Conservation (phyloP, 805 yeast species). For the Hermanozyma aechmeae region DNA sequence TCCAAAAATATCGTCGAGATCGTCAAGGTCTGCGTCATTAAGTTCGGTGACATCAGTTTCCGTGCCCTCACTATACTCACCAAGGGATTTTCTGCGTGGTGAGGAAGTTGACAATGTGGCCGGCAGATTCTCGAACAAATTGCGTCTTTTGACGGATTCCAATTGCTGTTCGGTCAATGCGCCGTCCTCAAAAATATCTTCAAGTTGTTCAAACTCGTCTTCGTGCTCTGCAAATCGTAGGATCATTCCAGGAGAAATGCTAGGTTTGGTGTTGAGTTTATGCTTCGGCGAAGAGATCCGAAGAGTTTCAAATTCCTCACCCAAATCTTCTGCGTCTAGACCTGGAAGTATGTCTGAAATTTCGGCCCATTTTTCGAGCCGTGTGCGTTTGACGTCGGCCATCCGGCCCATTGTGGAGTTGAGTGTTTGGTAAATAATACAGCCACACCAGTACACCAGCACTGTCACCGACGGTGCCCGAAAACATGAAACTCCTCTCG, state of each 20-base stretch:
- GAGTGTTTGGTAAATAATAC: no score
- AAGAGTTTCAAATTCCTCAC: not conserved
- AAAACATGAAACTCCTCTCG: no score
- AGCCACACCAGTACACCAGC: no score
- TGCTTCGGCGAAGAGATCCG: not conserved
- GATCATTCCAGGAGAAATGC: not conserved
- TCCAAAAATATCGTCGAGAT: slow-evolving; percentile 28
- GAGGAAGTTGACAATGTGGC: slow-evolving; percentile 7
- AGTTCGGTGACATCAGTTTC: slow-evolving; percentile 32
- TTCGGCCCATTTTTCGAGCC: no score
- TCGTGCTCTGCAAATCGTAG: not conserved
- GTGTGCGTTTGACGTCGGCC: no score
- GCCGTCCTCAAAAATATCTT: not conserved
- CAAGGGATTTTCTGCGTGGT: slow-evolving; percentile 16
- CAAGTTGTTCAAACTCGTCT: not conserved
- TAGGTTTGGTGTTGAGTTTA: not conserved
- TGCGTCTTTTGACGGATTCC: not conserved
- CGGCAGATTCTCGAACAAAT: slow-evolving; percentile 2
- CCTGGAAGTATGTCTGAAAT: no score
- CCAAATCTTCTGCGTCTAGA: not conserved
- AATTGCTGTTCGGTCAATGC: not conserved
- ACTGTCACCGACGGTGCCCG: no score
- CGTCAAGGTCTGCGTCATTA: slow-evolving; percentile 29
- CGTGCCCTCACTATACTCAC: slow-evolving; percentile 30
- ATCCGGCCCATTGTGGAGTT: no score